Evolutionary conservation across 495 filamentous ascomycete species (phyloP).

Genomic region (Apodospora peruviana): DNA sequence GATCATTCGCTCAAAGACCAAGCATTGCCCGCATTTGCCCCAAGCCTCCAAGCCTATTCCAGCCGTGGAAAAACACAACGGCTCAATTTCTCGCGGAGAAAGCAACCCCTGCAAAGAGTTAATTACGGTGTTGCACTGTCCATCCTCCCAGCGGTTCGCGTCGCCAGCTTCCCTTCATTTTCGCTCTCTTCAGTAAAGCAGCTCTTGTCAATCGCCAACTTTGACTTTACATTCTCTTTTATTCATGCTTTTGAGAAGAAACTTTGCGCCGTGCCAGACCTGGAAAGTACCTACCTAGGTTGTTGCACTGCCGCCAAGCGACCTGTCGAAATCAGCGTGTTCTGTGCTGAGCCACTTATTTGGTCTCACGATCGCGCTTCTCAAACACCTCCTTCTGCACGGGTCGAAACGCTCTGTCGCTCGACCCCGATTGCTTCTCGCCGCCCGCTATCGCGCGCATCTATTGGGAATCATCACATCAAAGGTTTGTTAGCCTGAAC

Average conservation of each 20-base stretch:
- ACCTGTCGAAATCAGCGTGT: neutral
- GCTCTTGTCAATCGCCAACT: no score
- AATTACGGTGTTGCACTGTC: neutral
- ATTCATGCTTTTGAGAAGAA: no score
- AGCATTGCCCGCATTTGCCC: neutral
- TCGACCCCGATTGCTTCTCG: slow-evolving; percentile 6
- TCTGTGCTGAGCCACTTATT: slow-evolving; percentile 19
- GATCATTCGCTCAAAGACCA: neutral
- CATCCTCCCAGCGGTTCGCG: neutral
- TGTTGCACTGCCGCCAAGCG: slow-evolving; percentile 10
- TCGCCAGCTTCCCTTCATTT: neutral
- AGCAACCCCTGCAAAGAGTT: neutral
- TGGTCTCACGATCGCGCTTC: slow-evolving; percentile 13
- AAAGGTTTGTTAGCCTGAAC: slow-evolving; percentile 8
- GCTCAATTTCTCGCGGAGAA: neutral
- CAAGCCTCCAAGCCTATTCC: neutral
- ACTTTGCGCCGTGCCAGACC: no score
- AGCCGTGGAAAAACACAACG: slow-evolving; percentile 1
- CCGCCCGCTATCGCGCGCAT: slow-evolving; percentile 6
- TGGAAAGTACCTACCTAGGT: neutral
- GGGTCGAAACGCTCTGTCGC: slow-evolving; percentile 7
- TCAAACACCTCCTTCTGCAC: slow-evolving; percentile 20
- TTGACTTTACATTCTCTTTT: no score
- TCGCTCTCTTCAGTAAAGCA: neutral
- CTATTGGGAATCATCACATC: slow-evolving; percentile 1